Evolutionary conservation across 495 filamentous ascomycete species (phyloP), one percentile per base, ranked within the genome.

Genomic region (Pseudevernia furfuracea): DNA sequence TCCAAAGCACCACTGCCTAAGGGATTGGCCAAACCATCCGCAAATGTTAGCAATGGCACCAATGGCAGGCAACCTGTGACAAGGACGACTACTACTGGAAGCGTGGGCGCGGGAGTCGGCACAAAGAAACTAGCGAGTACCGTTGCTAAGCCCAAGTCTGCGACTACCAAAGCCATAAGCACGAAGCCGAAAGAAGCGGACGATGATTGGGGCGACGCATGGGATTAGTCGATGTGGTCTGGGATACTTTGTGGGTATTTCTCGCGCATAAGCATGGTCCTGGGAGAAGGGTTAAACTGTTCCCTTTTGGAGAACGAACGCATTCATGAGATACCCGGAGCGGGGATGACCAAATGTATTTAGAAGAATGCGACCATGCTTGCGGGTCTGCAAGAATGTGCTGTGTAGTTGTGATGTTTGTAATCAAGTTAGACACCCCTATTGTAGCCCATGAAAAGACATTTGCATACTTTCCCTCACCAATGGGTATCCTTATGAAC

Each of bases 1-100:
- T 76, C 78, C 53, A 81, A 83, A 62, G 89, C 87, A 61, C 78
- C 84, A 4, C 65, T 96, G 44, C 90, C 90, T 0, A 96, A 93
- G 74, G 91, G 92, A 0, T 70, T 95, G 58, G 74, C 77, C 10
- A 91, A 91, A 71, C 61, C 79, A 23, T 62, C 74, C 0, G 65
- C 79, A 52, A 55, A 34, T 53, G 49, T 53, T 8, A 19, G 14
- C 28, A 49, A 15, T 14, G 28, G 17, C 19, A 32, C 25, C 28
- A 55, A 55, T 34, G 52, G 52, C 30, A 55, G 52, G 30, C 46
- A 69, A 30, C 36, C 58, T 38, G 58, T 60, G 12, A 70, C 73
- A 41, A 74, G 76, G 67, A 71, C 70, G 7, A 74, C 74, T 43
- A 70, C 76, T n/a, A 75, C 69, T 32, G 74, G 70, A 9, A 72